Conservation (phyloP, 306 rosid species). For the Acacia melanoxylon region DNA sequence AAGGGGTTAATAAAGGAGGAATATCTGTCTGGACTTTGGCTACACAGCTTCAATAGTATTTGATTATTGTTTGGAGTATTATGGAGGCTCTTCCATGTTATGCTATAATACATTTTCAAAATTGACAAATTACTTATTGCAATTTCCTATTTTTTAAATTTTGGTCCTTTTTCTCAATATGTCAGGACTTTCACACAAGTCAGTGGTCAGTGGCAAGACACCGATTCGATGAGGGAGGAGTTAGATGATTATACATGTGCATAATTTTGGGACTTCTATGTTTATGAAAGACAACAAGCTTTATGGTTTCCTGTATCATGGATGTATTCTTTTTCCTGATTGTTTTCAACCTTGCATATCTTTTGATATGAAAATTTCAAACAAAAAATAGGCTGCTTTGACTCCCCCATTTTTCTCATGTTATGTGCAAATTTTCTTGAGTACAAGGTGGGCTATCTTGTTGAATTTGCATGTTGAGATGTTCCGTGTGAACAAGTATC, state of each 20-base stretch:
- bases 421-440: conserved; percentile 79
- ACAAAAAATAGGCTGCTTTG: conserved; percentile 15
- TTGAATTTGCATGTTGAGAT: conserved; percentile 98
- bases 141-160: conserved; percentile 20
- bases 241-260: conserved; percentile 93
- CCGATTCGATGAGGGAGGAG: conserved; percentile 98
- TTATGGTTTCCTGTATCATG: conserved; percentile 24
- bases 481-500: conserved; percentile 99
- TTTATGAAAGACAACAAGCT: conserved; percentile 13
- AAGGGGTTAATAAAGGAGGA: neutral
- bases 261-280: conserved; percentile 27
- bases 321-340: neutral
- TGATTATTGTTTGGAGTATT: conserved; percentile 8
- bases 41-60: neutral
- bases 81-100: conserved; percentile 5
- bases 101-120: conserved; percentile 5
- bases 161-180: conserved; percentile 22
- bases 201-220: conserved; percentile 97
- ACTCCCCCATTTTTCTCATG: neutral
- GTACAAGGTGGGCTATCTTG: conserved; percentile 98
- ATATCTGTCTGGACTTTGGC: neutral
- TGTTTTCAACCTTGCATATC: neutral
- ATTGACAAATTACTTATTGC: conserved; percentile 20
- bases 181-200: conserved; percentile 97
- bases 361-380: conserved; percentile 17